phyloP scores from a whole-genome alignment of 129 eudicot species.

The Smallanthus sonchifolius region DNA sequence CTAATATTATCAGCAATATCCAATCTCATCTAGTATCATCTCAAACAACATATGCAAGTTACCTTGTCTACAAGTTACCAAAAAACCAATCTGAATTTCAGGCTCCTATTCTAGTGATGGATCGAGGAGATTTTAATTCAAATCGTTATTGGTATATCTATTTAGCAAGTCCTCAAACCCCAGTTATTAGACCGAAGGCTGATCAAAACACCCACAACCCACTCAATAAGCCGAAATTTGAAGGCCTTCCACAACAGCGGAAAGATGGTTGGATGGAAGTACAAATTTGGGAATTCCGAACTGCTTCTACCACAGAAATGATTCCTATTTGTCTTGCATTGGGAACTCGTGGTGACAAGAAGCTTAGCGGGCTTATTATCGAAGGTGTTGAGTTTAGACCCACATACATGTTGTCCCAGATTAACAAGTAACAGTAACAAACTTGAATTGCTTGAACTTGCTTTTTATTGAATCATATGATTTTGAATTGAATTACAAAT shows the following conservation, averaged over 20 bases:
- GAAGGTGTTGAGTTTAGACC: conserved; percentile 4
- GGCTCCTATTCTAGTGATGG: background rate
- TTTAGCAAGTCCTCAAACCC: conserved; percentile 12
- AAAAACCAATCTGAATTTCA: background rate
- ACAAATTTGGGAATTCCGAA: conserved; percentile 1
- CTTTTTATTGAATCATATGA: no score
- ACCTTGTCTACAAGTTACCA: background rate
- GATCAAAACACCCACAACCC: conserved; percentile 8
- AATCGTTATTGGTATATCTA: background rate
- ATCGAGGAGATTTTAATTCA: background rate
- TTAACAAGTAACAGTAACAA: no score
- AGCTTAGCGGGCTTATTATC: background rate
- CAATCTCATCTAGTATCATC: background rate
- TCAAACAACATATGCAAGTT: conserved; percentile 3
- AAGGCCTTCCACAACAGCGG: conserved; percentile 12
- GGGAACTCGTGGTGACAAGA: background rate
- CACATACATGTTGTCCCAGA: no score
- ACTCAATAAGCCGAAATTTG: background rate
- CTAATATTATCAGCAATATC: background rate
- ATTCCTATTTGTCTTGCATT: background rate
- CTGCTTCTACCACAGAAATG: background rate
- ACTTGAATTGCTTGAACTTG: no score
- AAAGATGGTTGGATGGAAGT: conserved; percentile 18
- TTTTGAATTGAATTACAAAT: no score
- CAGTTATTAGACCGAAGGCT: conserved; percentile 1